These are phyloP conservation scores for Glonium stellatum DNA, from an alignment of 495 filamentous ascomycete species.

Conservation along the genomic window DNA sequence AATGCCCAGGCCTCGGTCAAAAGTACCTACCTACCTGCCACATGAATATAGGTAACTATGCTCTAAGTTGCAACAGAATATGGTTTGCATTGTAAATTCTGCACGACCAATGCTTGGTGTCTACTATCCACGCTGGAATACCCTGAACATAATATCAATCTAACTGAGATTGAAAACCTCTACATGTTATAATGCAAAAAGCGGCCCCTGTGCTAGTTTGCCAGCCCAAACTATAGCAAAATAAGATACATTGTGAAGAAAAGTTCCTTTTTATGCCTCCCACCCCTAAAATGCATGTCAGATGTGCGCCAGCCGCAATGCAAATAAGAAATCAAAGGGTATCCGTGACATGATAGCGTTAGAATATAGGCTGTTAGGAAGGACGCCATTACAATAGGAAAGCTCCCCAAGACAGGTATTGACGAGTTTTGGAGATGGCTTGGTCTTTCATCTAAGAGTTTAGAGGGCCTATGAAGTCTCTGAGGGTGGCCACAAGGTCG, in stretches of 20 bases:
- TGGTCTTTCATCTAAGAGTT: not conserved
- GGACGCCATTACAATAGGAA: not conserved
- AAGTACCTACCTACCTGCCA: no score
- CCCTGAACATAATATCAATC: not conserved
- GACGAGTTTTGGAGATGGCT: no score
- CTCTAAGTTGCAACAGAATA: no score
- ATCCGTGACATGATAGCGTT: not conserved
- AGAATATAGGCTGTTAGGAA: not conserved
- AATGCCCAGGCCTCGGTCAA: not conserved
- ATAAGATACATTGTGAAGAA: not conserved
- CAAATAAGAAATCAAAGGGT: conserved; percentile 1
- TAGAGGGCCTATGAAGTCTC: conserved; percentile 53
- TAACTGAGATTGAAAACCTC: not conserved
- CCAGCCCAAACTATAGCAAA: not conserved
- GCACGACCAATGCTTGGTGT: no score
- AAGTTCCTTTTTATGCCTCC: not conserved
- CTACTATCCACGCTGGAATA: no score
- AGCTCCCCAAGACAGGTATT: no score
- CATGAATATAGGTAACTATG: no score
- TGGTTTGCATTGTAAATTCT: no score
- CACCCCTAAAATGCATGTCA: not conserved
- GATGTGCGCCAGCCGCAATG: not conserved
- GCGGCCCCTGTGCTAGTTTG: not conserved
- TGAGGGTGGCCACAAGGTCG: conserved; percentile 71
- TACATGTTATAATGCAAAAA: not conserved